Evolutionary conservation across 2,329 filamentous ascomycete genomes (phyloP).

Genomic region (Penicillium sp.): DNA sequence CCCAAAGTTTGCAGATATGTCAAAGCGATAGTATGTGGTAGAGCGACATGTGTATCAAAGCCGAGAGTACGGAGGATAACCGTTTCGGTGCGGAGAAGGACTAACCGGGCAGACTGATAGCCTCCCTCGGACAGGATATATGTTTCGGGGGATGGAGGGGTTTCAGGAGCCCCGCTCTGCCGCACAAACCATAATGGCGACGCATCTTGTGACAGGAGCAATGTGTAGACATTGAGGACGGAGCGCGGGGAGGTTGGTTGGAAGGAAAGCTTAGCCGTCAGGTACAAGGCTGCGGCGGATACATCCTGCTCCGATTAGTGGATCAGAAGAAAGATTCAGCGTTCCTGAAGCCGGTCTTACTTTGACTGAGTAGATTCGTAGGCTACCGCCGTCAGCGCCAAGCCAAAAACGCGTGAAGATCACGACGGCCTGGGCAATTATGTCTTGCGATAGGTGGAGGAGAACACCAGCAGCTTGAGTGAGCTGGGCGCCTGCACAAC

Average conservation of each 20-base stretch:
- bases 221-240: conserved; percentile 79
- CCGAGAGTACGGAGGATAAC: conserved; percentile 71
- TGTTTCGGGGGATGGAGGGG: conserved; percentile 47
- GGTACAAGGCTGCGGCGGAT: conserved; percentile 77
- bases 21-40: conserved; percentile 82
- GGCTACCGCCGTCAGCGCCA: conserved; percentile 45
- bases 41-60: conserved; percentile 79
- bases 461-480: conserved; percentile 60
- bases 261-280: conserved; percentile 78
- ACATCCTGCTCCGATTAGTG: conserved; percentile 58
- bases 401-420: conserved; percentile 80
- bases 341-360: conserved; percentile 22
- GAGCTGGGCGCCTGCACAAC: conserved; percentile 45
- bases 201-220: conserved; percentile 63
- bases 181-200: conserved; percentile 53
- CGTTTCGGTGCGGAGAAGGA: conserved; percentile 71
- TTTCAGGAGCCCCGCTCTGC: conserved; percentile 24
- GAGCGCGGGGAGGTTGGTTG: conserved; percentile 74
- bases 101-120: conserved; percentile 64
- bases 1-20: conserved; percentile 92
- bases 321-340: not conserved
- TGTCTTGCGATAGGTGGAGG: conserved; percentile 78
- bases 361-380: conserved; percentile 44
- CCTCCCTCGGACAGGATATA: conserved; percentile 72
- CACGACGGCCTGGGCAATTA: conserved; percentile 81